Evolutionary conservation across 805 yeast species (phyloP), one percentile per base, ranked within the genome.

Genomic region (Metschnikowia continentalis): DNA sequence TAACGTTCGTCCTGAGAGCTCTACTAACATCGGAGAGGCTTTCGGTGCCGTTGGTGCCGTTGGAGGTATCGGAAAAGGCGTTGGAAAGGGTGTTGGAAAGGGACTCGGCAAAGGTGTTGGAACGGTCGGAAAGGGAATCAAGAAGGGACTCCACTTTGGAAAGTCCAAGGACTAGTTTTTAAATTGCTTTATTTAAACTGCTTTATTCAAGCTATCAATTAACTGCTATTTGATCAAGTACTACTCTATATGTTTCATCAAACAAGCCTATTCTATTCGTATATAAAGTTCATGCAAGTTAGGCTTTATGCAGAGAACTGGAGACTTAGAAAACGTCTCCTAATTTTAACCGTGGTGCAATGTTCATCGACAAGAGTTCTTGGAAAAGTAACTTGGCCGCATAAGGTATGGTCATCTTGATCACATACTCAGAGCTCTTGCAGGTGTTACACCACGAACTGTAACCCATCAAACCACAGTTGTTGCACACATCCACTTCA

Each of bases 341-440:
- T 56, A 94, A 71, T 68, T 84, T 86, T 67, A 94, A 77, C 63
- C 98, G 82, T 57, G 99, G 99, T 3, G 99, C 98, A 66, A 94
- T 94, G 69, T 94, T 94, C 99, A 94, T 94, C n/a, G 97, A 88
- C 65, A 94, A 77, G 60, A 94, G 79, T 69, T 94, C 99, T 75
- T 94, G 99, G 89, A 94, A 94, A 61, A 94, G 75, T 62, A 94
- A 76, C 71, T 94, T 94, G 45, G 99, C 99, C n/a, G 99, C 99
- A 64, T 94, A 94, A 5, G 99, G 99, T 65, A 94, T 91, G 7
- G 96, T 91, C 96, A 94, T 91, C 64, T 86, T 88, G 56, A 90
- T 84, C 46, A 92, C 84, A 51, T 83, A 70, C 67, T 92, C 97
- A 26, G 92, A 82, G 55, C 89, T 84, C 74, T 87, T 87, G 78